Percentiles rank a stretch among this genome's conserved stretches.
These are phyloP conservation scores for Coccomyxa subellipsoidea DNA, from an alignment of 163 green algal species.

Conservation along the genomic window DNA sequence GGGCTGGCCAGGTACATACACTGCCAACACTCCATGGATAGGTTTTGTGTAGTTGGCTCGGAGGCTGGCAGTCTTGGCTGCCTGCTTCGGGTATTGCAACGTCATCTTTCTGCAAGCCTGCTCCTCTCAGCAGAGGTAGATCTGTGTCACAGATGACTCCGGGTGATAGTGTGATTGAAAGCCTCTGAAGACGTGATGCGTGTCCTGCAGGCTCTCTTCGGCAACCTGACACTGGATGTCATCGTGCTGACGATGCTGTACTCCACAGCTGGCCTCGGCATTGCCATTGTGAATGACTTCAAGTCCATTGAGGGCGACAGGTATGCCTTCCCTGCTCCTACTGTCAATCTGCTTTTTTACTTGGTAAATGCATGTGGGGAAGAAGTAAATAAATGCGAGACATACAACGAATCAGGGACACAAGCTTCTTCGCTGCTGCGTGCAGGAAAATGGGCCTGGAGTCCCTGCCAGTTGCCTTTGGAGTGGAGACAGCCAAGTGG, in stretches of 20 bases:
- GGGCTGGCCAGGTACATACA: constrained; percentile 76
- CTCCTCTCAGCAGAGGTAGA: too few relatives aligned
- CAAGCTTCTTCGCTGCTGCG: too few relatives aligned
- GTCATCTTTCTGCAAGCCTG: too few relatives aligned
- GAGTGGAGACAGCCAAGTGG: constrained; percentile 95
- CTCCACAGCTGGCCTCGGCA: constrained; percentile 95
- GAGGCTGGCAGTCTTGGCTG: too few relatives aligned
- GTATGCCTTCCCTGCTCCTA: constrained; percentile 19
- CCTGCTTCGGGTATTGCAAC: too few relatives aligned
- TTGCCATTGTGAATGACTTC: constrained; percentile 99
- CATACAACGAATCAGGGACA: too few relatives aligned
- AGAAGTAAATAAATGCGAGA: too few relatives aligned
- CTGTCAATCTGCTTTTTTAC: neutral
- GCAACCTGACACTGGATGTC: constrained; percentile 85
- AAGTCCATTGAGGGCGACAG: constrained; percentile 95
- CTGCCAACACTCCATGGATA: neutral
- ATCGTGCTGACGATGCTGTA: constrained; percentile 96
- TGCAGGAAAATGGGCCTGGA: constrained; percentile 83
- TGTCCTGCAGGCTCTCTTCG: constrained; percentile 91
- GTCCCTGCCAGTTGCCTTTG: constrained; percentile 95
- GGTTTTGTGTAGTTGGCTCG: too few relatives aligned
- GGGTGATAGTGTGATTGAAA: too few relatives aligned
- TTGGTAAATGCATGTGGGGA: too few relatives aligned
- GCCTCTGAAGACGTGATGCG: too few relatives aligned
- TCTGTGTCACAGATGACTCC: too few relatives aligned